Evolutionary conservation across 352 stramenopile species (phyloP).

Genomic region (Globisporangium iwayamae): DNA sequence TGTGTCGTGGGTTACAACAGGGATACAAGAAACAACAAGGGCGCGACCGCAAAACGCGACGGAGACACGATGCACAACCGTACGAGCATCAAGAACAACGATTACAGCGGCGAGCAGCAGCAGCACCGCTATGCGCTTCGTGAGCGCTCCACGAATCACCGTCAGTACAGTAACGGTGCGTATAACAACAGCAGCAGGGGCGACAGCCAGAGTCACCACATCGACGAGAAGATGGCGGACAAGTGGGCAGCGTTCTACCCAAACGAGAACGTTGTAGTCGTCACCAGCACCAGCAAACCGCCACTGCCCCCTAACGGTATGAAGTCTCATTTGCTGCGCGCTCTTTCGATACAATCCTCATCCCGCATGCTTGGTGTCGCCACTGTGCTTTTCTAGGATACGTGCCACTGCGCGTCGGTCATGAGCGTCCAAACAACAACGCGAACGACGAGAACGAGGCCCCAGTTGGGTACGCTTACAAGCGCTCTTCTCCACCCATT

Average conservation of each 20-base stretch:
- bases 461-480: constrained; percentile 26
- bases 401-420: constrained; percentile 52
- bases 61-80: not conserved
- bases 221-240: constrained; percentile 25
- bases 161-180: not conserved
- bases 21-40: not conserved
- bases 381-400: constrained; percentile 33
- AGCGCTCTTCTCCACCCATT: not conserved
- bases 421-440: constrained; percentile 22
- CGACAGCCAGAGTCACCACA: constrained; percentile 3
- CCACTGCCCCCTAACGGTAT: constrained; percentile 52
- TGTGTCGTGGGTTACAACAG: not conserved
- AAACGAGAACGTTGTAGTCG: constrained; percentile 46
- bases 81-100: not conserved
- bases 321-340: not conserved
- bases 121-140: constrained; percentile 2
- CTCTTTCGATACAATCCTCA: not conserved
- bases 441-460: constrained; percentile 22
- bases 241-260: constrained; percentile 60
- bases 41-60: not conserved
- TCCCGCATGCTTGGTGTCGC: not conserved
- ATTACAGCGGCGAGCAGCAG: not conserved
- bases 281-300: constrained; percentile 49
- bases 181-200: not conserved
- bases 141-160: constrained; percentile 5